phyloP scores from a whole-genome alignment of 257 asterid genomes.

The Solanum ossicruentum region DNA sequence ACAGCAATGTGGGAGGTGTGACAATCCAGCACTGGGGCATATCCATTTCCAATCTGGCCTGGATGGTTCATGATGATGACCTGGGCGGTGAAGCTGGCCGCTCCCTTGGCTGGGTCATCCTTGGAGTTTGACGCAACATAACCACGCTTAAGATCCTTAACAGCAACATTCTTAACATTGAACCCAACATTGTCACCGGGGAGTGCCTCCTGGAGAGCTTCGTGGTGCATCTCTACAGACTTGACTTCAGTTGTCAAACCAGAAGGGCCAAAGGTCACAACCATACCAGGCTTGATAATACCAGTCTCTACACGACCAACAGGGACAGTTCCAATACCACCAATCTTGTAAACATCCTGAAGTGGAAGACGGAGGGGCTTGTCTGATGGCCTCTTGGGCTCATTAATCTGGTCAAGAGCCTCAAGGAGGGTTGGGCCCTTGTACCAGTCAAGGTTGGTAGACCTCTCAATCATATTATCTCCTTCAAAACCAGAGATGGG shows the following conservation, averaged over 20 bases:
- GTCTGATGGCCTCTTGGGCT: constrained; percentile 87
- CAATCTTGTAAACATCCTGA: constrained; percentile 70
- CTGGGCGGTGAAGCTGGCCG: background rate
- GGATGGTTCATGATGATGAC: background rate
- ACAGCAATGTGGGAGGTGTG: background rate
- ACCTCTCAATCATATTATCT: constrained; percentile 16
- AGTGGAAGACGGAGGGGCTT: constrained; percentile 82
- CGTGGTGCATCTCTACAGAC: background rate
- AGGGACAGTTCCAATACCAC: background rate
- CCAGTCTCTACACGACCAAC: background rate
- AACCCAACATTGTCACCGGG: background rate
- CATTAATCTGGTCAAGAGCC: constrained; percentile 43
- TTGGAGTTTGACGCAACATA: background rate
- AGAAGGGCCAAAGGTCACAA: background rate
- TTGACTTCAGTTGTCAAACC: background rate
- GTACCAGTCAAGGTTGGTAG: constrained; percentile 72
- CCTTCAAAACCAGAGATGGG: constrained; percentile 15
- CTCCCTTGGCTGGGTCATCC: background rate
- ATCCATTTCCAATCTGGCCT: background rate
- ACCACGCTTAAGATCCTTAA: background rate
- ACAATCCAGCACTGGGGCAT: background rate
- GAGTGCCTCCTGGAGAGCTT: background rate
- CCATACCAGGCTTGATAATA: background rate
- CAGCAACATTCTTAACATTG: background rate
- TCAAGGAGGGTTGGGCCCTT: constrained; percentile 80